Evolutionary conservation across 345 rosid genomes (phyloP), one percentile per base, ranked within the genome.

Genomic region (Rhizophora mangle): DNA sequence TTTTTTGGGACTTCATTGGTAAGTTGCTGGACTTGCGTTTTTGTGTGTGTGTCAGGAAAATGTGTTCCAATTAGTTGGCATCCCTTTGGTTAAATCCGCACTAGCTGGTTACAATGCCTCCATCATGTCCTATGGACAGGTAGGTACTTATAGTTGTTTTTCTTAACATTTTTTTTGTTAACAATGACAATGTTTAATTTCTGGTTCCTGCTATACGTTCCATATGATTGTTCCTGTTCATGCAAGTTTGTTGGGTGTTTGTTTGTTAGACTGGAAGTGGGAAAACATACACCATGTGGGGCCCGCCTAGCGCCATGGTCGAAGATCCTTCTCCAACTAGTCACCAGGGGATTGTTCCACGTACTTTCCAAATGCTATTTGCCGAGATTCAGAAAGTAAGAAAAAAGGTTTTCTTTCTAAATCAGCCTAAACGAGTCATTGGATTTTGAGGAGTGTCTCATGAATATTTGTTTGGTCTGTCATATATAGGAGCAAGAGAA

Each of bases 251-350:
- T 34, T 74, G 72, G 47, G 56, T 65, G 70, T 29, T 76, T 74
- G 73, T 27, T 76, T 71, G 53, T 36, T 34, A 95, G 99, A 90
- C 91, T 34, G 99, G 96, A 83, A 92, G 99, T 62, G 98, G 99
- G 53, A 95, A 95, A 82, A 88, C 99, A 21, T 90, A 90, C 76
- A 95, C 99, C 0, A 82, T 92, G 89, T 95, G 98, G 97, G 98
- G 99, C 67, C 96, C 97, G 0, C 97, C 96, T 56, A 86, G 99
- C 66, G 91, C 99, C 31, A 92, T 95, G 92, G 82, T 95, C 22
- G 97, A 89, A 51, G 91, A 88, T 74, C 89, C 91, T 31, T 86
- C 90, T 59, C 89, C 99, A 16, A 79, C 71, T 52, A 86, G 94
- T 72, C 82, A 83, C 63, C 91, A 88, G 70, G 99, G 99, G 70